Percentiles rank a stretch among this genome's conserved stretches.
Evolutionary conservation across 179 eudicot genomes (phyloP).

Genomic region (Sideroxylon spinosum): DNA sequence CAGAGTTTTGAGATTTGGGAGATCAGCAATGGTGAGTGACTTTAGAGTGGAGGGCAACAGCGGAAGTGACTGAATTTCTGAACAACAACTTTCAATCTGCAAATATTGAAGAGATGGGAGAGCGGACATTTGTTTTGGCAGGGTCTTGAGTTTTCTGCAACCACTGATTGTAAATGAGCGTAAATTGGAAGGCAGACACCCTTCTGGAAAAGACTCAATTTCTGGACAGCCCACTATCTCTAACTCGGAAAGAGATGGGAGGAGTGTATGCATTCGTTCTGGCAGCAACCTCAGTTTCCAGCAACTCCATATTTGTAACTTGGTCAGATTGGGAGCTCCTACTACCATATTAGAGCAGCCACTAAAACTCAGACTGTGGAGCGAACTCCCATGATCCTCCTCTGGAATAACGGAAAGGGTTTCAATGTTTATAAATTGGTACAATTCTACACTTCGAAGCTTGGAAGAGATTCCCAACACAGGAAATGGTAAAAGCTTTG

Average conservation of each 20-base stretch:
- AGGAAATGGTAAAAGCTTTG: background rate
- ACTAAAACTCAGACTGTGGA: background rate
- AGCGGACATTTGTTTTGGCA: no score
- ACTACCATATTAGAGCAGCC: background rate
- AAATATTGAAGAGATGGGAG: no score
- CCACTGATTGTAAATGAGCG: no score
- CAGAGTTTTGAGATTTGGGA: background rate
- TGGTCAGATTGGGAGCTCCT: background rate
- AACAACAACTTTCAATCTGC: no score
- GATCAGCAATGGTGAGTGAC: background rate
- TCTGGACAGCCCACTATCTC: background rate
- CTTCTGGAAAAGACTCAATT: background rate
- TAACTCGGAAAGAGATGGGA: background rate
- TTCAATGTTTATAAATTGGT: background rate
- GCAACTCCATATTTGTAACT: background rate
- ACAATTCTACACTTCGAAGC: background rate
- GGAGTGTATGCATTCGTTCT: constrained; percentile 3
- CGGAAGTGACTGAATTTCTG: no score
- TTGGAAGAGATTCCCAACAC: background rate
- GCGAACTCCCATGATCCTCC: background rate
- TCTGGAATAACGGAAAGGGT: background rate
- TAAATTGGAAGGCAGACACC: no score
- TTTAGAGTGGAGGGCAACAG: background rate
- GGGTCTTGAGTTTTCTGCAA: no score
- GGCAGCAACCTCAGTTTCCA: constrained; percentile 19